Percentiles rank a stretch among this genome's conserved stretches.
Conservation (phyloP, 192 early-diverging fungal species). For the Phlyctochytrium bullatum region DNA sequence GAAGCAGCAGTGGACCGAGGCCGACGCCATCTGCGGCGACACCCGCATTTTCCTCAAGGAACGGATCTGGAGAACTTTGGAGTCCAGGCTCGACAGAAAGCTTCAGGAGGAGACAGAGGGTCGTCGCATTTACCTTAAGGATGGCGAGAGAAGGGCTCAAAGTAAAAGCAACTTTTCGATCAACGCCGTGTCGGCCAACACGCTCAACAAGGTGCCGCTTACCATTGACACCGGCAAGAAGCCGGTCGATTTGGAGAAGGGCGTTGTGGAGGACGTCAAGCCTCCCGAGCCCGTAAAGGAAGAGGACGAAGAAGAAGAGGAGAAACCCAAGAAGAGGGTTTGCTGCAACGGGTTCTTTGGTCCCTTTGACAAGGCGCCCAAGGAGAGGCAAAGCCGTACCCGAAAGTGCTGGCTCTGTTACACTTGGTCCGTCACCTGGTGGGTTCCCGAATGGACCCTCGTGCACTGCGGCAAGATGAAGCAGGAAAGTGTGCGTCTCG, state of each 20-base stretch:
- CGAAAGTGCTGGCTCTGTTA: constrained; percentile 76
- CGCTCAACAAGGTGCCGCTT: constrained; percentile 4
- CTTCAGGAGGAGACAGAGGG: constrained; percentile 33
- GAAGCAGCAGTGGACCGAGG: constrained; percentile 19
- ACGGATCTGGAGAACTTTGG: constrained; percentile 74
- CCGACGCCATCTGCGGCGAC: constrained; percentile 30
- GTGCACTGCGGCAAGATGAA: constrained; percentile 70
- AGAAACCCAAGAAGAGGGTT: constrained; percentile 3
- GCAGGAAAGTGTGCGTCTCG: constrained; percentile 74
- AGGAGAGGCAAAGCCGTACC: constrained; percentile 51
- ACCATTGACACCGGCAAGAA: not conserved
- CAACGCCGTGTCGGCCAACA: not conserved
- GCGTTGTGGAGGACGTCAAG: not conserved
- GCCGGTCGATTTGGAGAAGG: constrained; percentile 12
- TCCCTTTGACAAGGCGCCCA: constrained; percentile 10
- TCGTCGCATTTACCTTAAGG: constrained; percentile 14
- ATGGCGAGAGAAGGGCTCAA: not conserved
- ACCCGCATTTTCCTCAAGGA: constrained; percentile 70
- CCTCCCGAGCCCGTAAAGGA: not conserved
- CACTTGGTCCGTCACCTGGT: constrained; percentile 78
- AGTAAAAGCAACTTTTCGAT: not conserved
- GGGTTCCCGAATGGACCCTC: constrained; percentile 74
- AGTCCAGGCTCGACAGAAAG: constrained; percentile 70
- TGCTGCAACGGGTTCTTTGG: no score
- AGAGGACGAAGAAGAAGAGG: constrained; percentile 22